A percentile compares a stretch with the other conserved stretches of the same genome.
phyloP scores from a whole-genome alignment of 2,329 filamentous ascomycete genomes.

The Cryoendolithus antarcticus region DNA sequence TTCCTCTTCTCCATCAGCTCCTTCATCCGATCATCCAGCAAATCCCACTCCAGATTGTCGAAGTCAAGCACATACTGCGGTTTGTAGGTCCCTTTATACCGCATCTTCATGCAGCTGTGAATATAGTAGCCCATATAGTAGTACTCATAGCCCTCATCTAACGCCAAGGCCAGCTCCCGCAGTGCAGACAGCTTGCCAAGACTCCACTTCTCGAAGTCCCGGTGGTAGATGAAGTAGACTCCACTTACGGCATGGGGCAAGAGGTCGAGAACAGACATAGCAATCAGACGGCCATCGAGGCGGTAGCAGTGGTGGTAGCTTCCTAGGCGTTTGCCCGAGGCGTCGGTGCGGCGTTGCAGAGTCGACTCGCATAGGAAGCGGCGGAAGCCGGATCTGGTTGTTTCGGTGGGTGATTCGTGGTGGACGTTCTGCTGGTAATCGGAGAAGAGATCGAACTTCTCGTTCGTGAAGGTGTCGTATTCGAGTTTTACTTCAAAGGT shows the following conservation, averaged over 20 bases:
- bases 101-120: conserved; percentile 69
- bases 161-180: conserved; percentile 57
- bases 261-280: conserved; percentile 64
- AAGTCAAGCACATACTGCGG: conserved; percentile 66
- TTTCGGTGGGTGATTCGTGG: conserved; percentile 48
- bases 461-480: conserved; percentile 55
- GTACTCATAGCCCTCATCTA: conserved; percentile 57
- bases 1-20: conserved; percentile 40
- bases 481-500: conserved; percentile 59
- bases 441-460: conserved; percentile 60
- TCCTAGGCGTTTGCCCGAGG: conserved; percentile 47
- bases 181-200: conserved; percentile 68
- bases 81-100: conserved; percentile 68
- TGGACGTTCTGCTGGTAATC: conserved; percentile 69
- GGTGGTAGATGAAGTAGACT: conserved; percentile 74
- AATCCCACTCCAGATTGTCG: conserved; percentile 23
- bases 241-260: conserved; percentile 66
- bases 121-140: conserved; percentile 84
- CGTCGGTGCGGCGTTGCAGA: conserved; percentile 35
- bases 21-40: conserved; percentile 20
- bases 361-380: conserved; percentile 66
- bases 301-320: conserved; percentile 76
- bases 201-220: conserved; percentile 55
- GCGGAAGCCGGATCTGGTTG: conserved; percentile 50
- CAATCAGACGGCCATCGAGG: conserved; percentile 62